Percentiles rank a stretch among this genome's conserved stretches.
Conservation (phyloP, 75 land plant species). For the Pseudotsuga menziesii region DNA sequence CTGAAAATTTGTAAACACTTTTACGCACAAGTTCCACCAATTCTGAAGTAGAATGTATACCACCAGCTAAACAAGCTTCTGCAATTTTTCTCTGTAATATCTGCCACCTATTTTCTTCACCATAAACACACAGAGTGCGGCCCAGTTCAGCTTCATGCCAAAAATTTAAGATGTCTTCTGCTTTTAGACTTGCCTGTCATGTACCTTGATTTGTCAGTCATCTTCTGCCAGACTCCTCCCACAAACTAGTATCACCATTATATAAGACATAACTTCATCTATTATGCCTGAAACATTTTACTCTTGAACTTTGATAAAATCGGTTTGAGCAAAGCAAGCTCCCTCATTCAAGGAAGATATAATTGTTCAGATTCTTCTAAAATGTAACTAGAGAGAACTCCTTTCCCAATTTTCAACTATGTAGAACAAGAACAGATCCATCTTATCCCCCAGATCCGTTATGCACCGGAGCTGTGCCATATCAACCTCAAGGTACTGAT, state of each 20-base stretch:
- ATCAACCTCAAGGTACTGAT: no score
- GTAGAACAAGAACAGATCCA: no score
- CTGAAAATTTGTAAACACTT: constrained; percentile 20
- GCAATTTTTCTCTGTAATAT: constrained; percentile 64
- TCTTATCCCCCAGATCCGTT: no score
- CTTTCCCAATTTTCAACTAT: no score
- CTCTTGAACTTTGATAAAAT: no score
- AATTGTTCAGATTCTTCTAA: no score
- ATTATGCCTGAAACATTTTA: no score
- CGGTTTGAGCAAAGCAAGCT: no score
- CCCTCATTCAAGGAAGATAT: no score
- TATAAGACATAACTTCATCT: no score
- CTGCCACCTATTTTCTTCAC: constrained; percentile 90
- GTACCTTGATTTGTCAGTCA: constrained; percentile 8
- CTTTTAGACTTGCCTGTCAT: constrained; percentile 73
- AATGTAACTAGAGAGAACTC: no score
- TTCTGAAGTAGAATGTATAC: constrained; percentile 74
- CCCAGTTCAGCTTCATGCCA: constrained; percentile 96
- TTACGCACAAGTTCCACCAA: constrained; percentile 60
- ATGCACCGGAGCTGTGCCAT: no score
- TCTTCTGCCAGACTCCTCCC: background rate
- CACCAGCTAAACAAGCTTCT: constrained; percentile 59
- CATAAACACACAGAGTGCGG: constrained; percentile 79
- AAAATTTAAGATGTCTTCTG: constrained; percentile 75
- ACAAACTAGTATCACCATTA: background rate